Base-by-base conservation (phyloP, 129 eudicot species). In the Flaveria ramosissima region DNA sequence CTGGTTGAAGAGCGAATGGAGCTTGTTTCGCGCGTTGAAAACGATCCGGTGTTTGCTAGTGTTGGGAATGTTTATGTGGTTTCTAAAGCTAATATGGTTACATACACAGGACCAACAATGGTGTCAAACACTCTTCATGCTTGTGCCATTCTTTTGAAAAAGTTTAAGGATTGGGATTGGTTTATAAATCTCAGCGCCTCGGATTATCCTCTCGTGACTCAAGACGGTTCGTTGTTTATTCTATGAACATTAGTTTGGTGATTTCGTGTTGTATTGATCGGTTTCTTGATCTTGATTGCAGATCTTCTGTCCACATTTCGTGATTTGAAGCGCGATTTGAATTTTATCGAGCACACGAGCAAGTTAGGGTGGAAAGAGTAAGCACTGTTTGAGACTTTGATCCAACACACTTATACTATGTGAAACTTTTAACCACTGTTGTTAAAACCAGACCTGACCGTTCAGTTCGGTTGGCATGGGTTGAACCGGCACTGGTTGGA, bases 151-250 rank as follows among this genome's bases (percentile, higher is more conserved):
- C 69, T 63, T 30, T 8, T 63, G 1, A 63, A 63, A 15, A 63
- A 0, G 69, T 63, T 63, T 63, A 63, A 63, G 21, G 46, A 63
- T 63, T 63, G 69, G 69, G 69, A 63, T 32, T 63, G 69, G 69
- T 63, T 63, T 63, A 63, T 63, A 5, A 63, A 63, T 46, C 69
- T 63, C 23, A 63, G 69, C 11, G 69, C 69, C 69, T 92, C 97
- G 9, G 97, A 92, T 87, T 92, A 92, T 76, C 97, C 97, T 74
- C 84, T 92, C 52, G 96, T 92, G 71, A 92, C 97, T 70, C 97
- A 92, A 84, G 97, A 92, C 60, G 97, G 97, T 89, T 27, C 73
- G 82, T 66, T 39, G 13, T 39, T 48, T 11, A 14, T 47, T 39
- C 4, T 16, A 11, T 12, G 9, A 52, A 11, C 45, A 27, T 39